These are phyloP conservation scores for Aspergillus taichungensis DNA, from an alignment of 495 filamentous ascomycete genomes.

Conservation along the genomic window DNA sequence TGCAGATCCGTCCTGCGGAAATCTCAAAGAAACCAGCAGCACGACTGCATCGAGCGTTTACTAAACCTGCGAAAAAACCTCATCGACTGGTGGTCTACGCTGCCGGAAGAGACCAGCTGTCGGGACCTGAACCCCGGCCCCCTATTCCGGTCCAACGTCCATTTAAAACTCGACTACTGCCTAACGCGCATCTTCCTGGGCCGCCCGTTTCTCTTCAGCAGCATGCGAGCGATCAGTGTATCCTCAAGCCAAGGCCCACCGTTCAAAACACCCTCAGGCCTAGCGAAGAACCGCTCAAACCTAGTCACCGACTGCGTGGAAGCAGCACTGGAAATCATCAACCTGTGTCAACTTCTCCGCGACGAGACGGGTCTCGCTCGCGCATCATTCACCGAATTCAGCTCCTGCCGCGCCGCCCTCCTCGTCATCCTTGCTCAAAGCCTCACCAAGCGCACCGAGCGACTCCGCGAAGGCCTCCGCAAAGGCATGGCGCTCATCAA, in stretches of 20 bases:
- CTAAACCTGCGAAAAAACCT: slow-evolving; percentile 33
- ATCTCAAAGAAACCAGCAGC: slow-evolving; percentile 32
- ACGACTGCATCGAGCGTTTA: slow-evolving; percentile 36
- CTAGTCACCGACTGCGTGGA: slow-evolving; percentile 42
- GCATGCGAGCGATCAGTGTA: slow-evolving; percentile 24
- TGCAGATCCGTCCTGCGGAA: slow-evolving; percentile 28
- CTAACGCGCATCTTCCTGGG: slow-evolving; percentile 41
- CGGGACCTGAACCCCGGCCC: slow-evolving; percentile 34
- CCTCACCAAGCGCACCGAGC: slow-evolving; percentile 39
- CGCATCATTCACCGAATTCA: slow-evolving; percentile 45
- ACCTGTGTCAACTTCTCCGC: slow-evolving; percentile 38
- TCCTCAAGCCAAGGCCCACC: slow-evolving; percentile 13
- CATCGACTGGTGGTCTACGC: slow-evolving; percentile 41
- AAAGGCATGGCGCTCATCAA: slow-evolving; percentile 43
- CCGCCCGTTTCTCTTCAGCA: slow-evolving; percentile 42
- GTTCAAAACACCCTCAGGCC: slow-evolving; percentile 24
- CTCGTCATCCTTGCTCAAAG: slow-evolving; percentile 42
- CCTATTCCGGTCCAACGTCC: slow-evolving; percentile 39
- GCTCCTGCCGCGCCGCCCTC: slow-evolving; percentile 41
- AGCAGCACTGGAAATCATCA: slow-evolving; percentile 41
- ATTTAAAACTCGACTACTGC: slow-evolving; percentile 42
- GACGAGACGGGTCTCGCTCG: slow-evolving; percentile 42
- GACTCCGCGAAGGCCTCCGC: slow-evolving; percentile 35
- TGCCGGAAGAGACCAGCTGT: slow-evolving; percentile 36
- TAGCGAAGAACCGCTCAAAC: slow-evolving; percentile 32